These are phyloP conservation scores for Trametopsis cervina DNA, from an alignment of 768 basidiomycete genomes.

Conservation along the genomic window DNA sequence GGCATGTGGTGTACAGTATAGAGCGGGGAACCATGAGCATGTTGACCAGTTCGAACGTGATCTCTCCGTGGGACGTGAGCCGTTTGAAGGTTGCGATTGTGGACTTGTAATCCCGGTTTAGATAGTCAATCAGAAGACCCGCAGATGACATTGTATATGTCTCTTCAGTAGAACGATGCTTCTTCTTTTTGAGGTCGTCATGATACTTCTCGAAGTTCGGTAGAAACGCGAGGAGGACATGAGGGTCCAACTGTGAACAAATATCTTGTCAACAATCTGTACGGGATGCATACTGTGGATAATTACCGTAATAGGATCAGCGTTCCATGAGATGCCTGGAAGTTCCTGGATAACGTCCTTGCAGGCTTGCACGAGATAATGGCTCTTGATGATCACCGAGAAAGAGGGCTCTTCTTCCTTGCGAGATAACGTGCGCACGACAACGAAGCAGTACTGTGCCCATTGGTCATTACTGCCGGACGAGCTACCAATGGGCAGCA, in stretches of 20 bases:
- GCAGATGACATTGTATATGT: slow-evolving; percentile 37
- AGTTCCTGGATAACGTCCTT: slow-evolving; percentile 50
- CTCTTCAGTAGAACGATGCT: slow-evolving; percentile 32
- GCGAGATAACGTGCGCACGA: slow-evolving; percentile 43
- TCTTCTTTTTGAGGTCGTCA: slow-evolving; percentile 30
- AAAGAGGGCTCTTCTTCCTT: slow-evolving; percentile 33
- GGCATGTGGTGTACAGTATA: slow-evolving; percentile 42
- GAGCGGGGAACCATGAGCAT: slow-evolving; percentile 48
- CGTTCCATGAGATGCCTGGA: slow-evolving; percentile 54
- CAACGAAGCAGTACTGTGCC: slow-evolving; percentile 52
- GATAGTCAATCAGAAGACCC: slow-evolving; percentile 39
- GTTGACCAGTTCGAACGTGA: slow-evolving; percentile 49
- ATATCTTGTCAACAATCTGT: neutral
- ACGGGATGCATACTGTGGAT: neutral
- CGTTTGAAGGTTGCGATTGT: slow-evolving; percentile 40
- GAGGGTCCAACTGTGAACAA: slow-evolving; percentile 40
- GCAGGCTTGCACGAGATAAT: slow-evolving; percentile 49
- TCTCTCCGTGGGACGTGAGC: slow-evolving; percentile 47
- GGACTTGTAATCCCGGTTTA: slow-evolving; percentile 41
- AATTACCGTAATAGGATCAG: slow-evolving; percentile 46
- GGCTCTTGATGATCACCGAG: slow-evolving; percentile 51
- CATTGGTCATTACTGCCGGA: slow-evolving; percentile 37
- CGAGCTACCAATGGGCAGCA: slow-evolving; percentile 29
- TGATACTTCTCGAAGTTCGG: slow-evolving; percentile 39
- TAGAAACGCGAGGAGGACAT: slow-evolving; percentile 47